Evolutionary conservation across 352 stramenopile genomes (phyloP).

Genomic region (Pythium sp.): DNA sequence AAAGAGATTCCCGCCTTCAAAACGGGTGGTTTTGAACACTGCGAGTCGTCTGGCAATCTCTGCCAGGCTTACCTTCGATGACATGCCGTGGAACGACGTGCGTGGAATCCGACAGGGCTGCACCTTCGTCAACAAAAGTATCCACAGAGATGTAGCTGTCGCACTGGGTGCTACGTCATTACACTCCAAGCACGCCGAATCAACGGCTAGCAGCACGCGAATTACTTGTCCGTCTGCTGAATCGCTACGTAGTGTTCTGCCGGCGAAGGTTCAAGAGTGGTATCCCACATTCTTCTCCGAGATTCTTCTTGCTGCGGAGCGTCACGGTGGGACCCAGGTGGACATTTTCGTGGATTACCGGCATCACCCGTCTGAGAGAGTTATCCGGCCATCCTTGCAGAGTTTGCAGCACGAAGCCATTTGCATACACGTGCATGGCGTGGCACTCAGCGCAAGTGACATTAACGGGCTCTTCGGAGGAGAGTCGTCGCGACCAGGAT

Average conservation of each 20-base stretch:
- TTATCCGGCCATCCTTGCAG: slow-evolving; percentile 74
- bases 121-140: slow-evolving; percentile 48
- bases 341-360: slow-evolving; percentile 72
- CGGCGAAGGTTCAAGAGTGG: slow-evolving; percentile 32
- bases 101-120: slow-evolving; percentile 43
- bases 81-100: slow-evolving; percentile 80
- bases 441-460: slow-evolving; percentile 49
- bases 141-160: slow-evolving; percentile 43
- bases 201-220: slow-evolving; percentile 47
- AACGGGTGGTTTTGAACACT: slow-evolving; percentile 44
- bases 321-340: slow-evolving; percentile 44
- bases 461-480: slow-evolving; percentile 51
- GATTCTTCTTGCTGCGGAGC: slow-evolving; percentile 57
- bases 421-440: slow-evolving; percentile 63
- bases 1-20: slow-evolving; percentile 26
- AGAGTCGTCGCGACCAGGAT: slow-evolving; percentile 46
- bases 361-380: slow-evolving; percentile 55
- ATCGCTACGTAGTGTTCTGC: slow-evolving; percentile 43
- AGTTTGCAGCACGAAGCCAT: slow-evolving; percentile 65
- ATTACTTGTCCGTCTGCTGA: slow-evolving; percentile 39
- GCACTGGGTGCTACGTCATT: slow-evolving; percentile 56
- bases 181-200: slow-evolving; percentile 61
- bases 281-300: slow-evolving; percentile 49
- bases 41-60: slow-evolving; percentile 32
- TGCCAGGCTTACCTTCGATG: slow-evolving; percentile 50